phyloP scores from a whole-genome alignment of 1,284 basidiomycete genomes.

The Schizophyllum amplum region DNA sequence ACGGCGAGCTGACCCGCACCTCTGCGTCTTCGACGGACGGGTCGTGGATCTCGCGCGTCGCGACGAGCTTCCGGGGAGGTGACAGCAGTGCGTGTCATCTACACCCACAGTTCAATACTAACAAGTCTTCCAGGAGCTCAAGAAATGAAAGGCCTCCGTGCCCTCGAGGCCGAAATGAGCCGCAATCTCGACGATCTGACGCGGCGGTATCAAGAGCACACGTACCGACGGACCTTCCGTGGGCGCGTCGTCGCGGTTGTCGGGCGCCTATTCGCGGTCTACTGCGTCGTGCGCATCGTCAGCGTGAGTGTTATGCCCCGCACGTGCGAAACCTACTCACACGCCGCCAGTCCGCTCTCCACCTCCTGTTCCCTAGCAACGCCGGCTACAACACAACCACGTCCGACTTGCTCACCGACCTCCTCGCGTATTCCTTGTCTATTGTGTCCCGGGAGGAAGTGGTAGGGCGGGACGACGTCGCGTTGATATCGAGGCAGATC shows the following conservation, averaged over 20 bases:
- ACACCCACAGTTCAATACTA: constrained; percentile 2
- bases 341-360: constrained; percentile 42
- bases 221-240: constrained; percentile 45
- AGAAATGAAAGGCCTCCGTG: constrained; percentile 57
- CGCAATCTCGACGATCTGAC: constrained; percentile 45
- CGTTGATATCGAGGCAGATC: constrained; percentile 52
- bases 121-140: constrained; percentile 25
- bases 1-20: neutral
- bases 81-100: constrained; percentile 30
- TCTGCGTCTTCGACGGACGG: constrained; percentile 13
- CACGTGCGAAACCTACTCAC: constrained; percentile 2
- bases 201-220: constrained; percentile 36
- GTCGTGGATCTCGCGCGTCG: constrained; percentile 41
- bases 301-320: constrained; percentile 40
- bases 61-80: constrained; percentile 40
- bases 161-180: constrained; percentile 63
- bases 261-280: constrained; percentile 52
- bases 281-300: constrained; percentile 58
- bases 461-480: constrained; percentile 15
- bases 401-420: constrained; percentile 53
- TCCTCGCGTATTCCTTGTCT: constrained; percentile 31
- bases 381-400: constrained; percentile 24
- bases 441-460: neutral
- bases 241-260: constrained; percentile 42
- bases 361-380: constrained; percentile 34